Evolutionary conservation across 1,284 basidiomycete genomes (phyloP), one percentile per base, ranked within the genome.

Genomic region (Sphaerobolus stellatus): DNA sequence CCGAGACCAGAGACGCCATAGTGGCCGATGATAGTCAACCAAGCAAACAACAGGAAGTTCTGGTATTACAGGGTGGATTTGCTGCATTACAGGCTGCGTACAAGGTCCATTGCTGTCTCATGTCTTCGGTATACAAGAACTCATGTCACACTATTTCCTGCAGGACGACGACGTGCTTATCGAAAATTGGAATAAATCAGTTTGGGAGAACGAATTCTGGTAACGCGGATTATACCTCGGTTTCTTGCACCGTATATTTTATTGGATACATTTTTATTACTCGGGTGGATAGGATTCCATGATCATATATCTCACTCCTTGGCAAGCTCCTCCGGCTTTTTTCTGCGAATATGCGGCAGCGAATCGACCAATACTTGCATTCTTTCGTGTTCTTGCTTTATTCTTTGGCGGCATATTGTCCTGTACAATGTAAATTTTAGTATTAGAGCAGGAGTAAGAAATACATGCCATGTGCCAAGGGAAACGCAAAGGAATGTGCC

Each of bases 21-120:
- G 44, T 69, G 71, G 54, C 63, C 58, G 66, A 74, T 57, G 48
- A 68, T 68, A 58, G 74, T 66, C 50, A 69, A 73, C 28, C 71
- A 77, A 56, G 71, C 6, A 66, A 57, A n/a, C 78, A 87, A 54
- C 76, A n/a, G n/a, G n/a, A 85, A 56, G 79, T 91, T 8, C 72
- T 75, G 50, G 75, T 92, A 52, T 77, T 92, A 45, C 76, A 75
- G 2, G 86, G 83, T 52, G 89, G 89, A 7, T 92, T 92, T 68
- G 71, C 76, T 8, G 75, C 75, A 49, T 92, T 91, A 65, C 88
- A 89, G 62, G 68, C 70, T 14, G 80, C 79, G 60, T 90, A 78
- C 75, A 86, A 79, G 74, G 87, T 85, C 58, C 51, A 67, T 56
- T 11, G 1, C 20, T 25, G 24, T 18, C 30, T 25, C 16, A 44